Evolutionary conservation across 768 basidiomycete species (phyloP).

Genomic region (Rickenella mellea): DNA sequence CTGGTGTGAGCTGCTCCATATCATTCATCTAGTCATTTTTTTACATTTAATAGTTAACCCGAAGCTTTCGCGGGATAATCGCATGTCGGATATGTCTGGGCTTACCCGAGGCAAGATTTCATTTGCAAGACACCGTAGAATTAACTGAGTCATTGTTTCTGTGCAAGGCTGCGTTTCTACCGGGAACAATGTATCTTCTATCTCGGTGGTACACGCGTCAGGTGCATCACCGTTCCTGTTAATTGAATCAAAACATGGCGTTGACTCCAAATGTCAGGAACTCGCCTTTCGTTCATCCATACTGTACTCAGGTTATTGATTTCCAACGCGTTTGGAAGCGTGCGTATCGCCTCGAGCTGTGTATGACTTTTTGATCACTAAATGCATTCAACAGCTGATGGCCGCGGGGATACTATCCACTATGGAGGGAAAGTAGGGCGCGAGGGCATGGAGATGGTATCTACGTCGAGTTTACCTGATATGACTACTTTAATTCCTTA

Average conservation of each 20-base stretch:
- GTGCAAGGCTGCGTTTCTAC: conserved; percentile 52
- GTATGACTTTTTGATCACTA: neutral
- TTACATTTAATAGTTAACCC: conserved; percentile 32
- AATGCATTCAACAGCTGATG: conserved; percentile 35
- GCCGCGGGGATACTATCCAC: conserved; percentile 65
- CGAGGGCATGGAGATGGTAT: conserved; percentile 64
- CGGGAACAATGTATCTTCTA: conserved; percentile 36
- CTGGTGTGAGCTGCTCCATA: conserved; percentile 34
- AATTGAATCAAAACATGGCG: conserved; percentile 42
- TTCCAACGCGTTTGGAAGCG: conserved; percentile 60
- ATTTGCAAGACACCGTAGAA: neutral
- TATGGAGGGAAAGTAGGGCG: conserved; percentile 61
- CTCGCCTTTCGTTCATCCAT: conserved; percentile 56
- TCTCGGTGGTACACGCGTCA: conserved; percentile 28
- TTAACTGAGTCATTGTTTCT: neutral
- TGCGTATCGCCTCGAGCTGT: conserved; percentile 19
- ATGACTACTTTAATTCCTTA: neutral
- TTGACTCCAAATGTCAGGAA: conserved; percentile 28
- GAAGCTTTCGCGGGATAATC: conserved; percentile 43
- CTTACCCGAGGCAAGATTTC: conserved; percentile 37
- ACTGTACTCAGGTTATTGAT: conserved; percentile 50
- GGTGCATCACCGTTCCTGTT: conserved; percentile 32
- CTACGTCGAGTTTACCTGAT: neutral
- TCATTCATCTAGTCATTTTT: neutral
- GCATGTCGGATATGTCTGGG: conserved; percentile 54